A percentile compares a stretch with the other conserved stretches of the same genome.
These are phyloP conservation scores for Cladosporium sp. DNA, from an alignment of 2,329 filamentous ascomycete species.

Conservation along the genomic window DNA sequence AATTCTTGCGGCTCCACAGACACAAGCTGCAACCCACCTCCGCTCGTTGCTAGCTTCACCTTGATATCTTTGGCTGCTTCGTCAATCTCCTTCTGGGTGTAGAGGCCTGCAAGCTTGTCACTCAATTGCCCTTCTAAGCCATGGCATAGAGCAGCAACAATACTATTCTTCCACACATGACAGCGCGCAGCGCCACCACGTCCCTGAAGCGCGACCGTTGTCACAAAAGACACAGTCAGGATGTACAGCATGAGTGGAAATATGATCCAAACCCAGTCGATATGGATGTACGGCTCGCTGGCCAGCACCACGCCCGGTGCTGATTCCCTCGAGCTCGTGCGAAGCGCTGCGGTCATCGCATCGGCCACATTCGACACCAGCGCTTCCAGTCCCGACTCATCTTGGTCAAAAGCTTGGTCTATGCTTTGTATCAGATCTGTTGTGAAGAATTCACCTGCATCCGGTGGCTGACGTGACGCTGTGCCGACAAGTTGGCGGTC, in stretches of 20 bases:
- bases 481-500: background rate
- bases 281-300: conserved; percentile 2
- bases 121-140: background rate
- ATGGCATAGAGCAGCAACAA: background rate
- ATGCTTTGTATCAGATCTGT: background rate
- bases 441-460: background rate
- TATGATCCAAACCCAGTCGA: background rate
- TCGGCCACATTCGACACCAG: background rate
- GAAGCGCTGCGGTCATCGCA: conserved; percentile 1
- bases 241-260: background rate
- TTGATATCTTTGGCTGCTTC: background rate
- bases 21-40: background rate
- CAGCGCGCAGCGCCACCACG: background rate
- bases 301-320: background rate
- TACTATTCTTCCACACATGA: conserved; percentile 5
- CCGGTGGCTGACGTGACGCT: background rate
- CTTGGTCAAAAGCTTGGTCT: background rate
- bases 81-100: background rate
- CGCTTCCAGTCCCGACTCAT: background rate
- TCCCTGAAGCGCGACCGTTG: background rate
- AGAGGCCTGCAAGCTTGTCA: background rate
- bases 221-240: background rate
- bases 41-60: background rate
- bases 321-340: background rate
- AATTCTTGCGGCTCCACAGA: background rate